phyloP scores from a whole-genome alignment of 2,329 filamentous ascomycete genomes.

The Sarocladium oryzae region DNA sequence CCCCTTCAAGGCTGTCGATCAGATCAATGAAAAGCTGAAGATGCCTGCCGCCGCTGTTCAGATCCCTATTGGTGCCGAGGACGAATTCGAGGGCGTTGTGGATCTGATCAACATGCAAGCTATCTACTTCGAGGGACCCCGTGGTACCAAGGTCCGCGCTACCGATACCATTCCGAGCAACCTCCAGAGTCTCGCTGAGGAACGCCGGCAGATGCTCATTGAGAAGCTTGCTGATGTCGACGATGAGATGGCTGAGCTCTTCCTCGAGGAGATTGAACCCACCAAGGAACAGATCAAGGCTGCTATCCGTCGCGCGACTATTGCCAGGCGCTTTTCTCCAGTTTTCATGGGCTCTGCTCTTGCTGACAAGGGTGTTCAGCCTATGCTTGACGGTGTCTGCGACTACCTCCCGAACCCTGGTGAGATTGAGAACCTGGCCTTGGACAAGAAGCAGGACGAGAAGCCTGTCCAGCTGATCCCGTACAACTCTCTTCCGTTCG shows the following conservation, averaged over 20 bases:
- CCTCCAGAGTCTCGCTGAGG: constrained; percentile 65
- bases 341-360: constrained; percentile 96
- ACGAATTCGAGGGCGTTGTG: constrained; percentile 86
- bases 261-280: constrained; percentile 79
- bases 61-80: constrained; percentile 87
- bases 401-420: constrained; percentile 92
- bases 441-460: constrained; percentile 76
- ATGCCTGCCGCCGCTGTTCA: constrained; percentile 90
- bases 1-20: constrained; percentile 93
- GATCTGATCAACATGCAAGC: constrained; percentile 90
- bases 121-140: constrained; percentile 82
- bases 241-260: constrained; percentile 94
- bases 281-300: constrained; percentile 79
- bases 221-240: constrained; percentile 96
- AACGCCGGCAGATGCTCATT: constrained; percentile 80
- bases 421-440: constrained; percentile 81
- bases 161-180: constrained; percentile 80
- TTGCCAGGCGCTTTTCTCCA: constrained; percentile 80
- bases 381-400: constrained; percentile 93
- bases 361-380: constrained; percentile 90
- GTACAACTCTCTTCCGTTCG: constrained; percentile 89
- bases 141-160: constrained; percentile 70
- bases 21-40: constrained; percentile 95
- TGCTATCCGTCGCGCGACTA: constrained; percentile 87
- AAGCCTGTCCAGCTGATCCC: constrained; percentile 79